Conservation (phyloP, 2,329 filamentous ascomycete genomes). For the Podosphaera xanthii region DNA sequence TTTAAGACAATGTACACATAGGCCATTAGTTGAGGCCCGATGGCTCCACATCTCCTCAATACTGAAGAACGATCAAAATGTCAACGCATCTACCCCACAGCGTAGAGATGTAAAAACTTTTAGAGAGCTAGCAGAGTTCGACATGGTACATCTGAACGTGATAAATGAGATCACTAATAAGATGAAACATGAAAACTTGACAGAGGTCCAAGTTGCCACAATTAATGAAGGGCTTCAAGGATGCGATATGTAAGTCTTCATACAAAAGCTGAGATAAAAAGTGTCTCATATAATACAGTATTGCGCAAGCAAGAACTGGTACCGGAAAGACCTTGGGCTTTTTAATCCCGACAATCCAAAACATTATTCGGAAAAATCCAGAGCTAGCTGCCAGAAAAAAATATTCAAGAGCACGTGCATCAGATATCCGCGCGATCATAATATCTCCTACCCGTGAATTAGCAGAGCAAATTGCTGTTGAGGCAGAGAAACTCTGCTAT, state of each 20-base stretch:
- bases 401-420: conserved; percentile 20
- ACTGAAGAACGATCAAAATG: conserved; percentile 3
- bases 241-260: conserved; percentile 17
- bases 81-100: background rate
- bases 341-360: conserved; percentile 65
- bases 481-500: conserved; percentile 30
- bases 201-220: conserved; percentile 67
- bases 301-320: conserved; percentile 90
- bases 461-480: conserved; percentile 56
- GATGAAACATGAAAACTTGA: conserved; percentile 71
- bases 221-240: conserved; percentile 57
- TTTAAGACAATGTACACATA: conserved; percentile 1
- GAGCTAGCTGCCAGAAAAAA: conserved; percentile 24
- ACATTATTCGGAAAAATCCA: conserved; percentile 41
- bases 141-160: conserved; percentile 15
- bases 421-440: conserved; percentile 47
- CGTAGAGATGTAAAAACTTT: conserved; percentile 12
- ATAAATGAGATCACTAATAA: conserved; percentile 34
- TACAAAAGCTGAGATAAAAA: background rate
- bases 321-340: conserved; percentile 95
- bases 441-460: conserved; percentile 65
- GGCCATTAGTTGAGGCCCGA: conserved; percentile 8
- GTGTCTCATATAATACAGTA: conserved; percentile 23
- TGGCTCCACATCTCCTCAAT: conserved; percentile 12
- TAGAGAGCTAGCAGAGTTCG: conserved; percentile 13